Conservation (phyloP, 768 basidiomycete species). For the Rhodotorula graminis region DNA sequence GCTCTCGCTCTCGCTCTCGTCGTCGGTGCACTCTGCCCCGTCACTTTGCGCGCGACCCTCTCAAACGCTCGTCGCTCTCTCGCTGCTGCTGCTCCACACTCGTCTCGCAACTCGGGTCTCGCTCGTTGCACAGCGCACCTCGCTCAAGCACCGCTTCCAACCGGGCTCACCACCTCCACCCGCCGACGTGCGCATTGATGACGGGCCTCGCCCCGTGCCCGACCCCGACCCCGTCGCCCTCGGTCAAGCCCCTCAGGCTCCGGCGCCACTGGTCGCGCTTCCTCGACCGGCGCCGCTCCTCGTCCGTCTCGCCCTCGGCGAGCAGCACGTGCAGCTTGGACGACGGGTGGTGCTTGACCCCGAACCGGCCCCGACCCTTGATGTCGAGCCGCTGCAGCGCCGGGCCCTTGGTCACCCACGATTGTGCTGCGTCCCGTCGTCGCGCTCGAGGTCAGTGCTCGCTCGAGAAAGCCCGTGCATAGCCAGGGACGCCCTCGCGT, state of each 20-base stretch:
- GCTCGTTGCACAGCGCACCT: neutral
- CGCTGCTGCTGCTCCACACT: no score
- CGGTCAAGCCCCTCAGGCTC: slow-evolving; percentile 30
- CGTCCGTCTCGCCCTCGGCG: slow-evolving; percentile 45
- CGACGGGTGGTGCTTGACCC: slow-evolving; percentile 63
- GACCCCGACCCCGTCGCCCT: slow-evolving; percentile 17
- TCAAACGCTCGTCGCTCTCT: no score
- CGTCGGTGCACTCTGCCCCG: no score
- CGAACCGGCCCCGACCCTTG: slow-evolving; percentile 73
- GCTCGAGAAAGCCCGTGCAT: no score
- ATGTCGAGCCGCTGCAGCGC: slow-evolving; percentile 67
- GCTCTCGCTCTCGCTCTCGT: no score
- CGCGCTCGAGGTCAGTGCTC: no score
- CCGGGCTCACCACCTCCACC: slow-evolving; percentile 34
- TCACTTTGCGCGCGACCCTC: no score
- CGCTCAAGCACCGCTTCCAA: neutral
- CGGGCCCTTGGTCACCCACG: slow-evolving; percentile 87
- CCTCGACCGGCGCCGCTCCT: slow-evolving; percentile 58
- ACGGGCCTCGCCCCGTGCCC: slow-evolving; percentile 9
- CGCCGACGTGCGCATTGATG: slow-evolving; percentile 22
- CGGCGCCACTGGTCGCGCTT: slow-evolving; percentile 31
- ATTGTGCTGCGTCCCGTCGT: slow-evolving; percentile 59
- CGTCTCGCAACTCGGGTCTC: no score
- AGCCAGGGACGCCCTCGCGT: neutral
- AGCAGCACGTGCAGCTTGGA: slow-evolving; percentile 42